These are phyloP conservation scores for Quercus tomentella DNA, from an alignment of 331 rosid genomes.

Conservation along the genomic window DNA sequence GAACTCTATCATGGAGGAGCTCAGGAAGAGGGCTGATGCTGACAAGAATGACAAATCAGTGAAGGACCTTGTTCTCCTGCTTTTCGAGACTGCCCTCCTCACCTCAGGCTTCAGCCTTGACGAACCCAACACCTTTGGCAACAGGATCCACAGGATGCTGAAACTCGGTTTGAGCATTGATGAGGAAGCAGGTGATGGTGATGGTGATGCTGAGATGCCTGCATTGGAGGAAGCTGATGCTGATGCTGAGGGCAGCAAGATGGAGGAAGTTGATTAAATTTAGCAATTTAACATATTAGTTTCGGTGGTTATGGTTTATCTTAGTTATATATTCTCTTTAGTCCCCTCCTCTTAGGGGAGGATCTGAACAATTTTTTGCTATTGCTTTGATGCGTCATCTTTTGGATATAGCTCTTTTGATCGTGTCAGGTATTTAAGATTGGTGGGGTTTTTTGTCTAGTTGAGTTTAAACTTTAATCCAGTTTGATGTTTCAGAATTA, in stretches of 20 bases:
- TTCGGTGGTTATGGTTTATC: not conserved
- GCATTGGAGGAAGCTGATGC: slow-evolving; percentile 61
- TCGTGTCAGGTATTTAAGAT: too few relatives aligned
- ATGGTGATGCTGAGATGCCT: slow-evolving; percentile 56
- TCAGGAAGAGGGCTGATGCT: slow-evolving; percentile 66
- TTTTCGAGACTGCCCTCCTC: slow-evolving; percentile 72
- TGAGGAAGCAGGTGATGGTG: slow-evolving; percentile 50
- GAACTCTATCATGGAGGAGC: slow-evolving; percentile 83
- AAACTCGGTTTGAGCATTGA: slow-evolving; percentile 87
- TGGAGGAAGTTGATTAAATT: slow-evolving; percentile 83
- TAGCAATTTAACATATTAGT: not conserved
- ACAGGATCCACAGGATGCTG: slow-evolving; percentile 84
- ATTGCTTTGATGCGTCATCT: not conserved
- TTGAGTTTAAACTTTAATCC: too few relatives aligned
- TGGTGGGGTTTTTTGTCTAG: too few relatives aligned
- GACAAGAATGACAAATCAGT: slow-evolving; percentile 85
- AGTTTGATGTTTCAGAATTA: too few relatives aligned
- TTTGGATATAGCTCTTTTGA: not conserved
- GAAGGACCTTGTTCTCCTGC: slow-evolving; percentile 73
- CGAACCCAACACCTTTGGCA: slow-evolving; percentile 82
- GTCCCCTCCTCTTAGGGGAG: not conserved
- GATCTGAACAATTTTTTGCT: not conserved
- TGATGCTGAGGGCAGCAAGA: slow-evolving; percentile 85
- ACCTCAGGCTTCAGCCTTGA: slow-evolving; percentile 87
- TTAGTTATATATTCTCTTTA: not conserved